phyloP scores from a whole-genome alignment of 768 basidiomycete genomes.

The Cantharellus anzutake region DNA sequence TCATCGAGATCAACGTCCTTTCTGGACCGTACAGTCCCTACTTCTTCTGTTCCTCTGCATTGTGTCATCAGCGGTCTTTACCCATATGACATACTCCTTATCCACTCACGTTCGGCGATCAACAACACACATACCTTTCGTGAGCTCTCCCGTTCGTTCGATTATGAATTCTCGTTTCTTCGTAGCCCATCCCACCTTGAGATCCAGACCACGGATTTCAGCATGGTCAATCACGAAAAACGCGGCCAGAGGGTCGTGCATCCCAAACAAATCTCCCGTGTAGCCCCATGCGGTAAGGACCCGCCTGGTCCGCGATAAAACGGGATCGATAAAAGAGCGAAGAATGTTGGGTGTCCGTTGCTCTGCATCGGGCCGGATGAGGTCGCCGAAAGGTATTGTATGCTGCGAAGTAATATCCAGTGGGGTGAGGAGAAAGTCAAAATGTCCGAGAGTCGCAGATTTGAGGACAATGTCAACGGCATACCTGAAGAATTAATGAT shows the following conservation, averaged over 20 bases:
- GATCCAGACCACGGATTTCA: background rate
- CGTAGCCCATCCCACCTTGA: conserved; percentile 5
- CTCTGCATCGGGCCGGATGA: conserved; percentile 15
- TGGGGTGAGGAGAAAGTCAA: background rate
- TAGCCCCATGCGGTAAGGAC: conserved; percentile 19
- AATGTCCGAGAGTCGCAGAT: conserved; percentile 9
- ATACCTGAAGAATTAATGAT: conserved; percentile 15
- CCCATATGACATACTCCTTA: background rate
- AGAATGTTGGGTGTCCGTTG: conserved; percentile 8
- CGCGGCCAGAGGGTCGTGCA: conserved; percentile 27
- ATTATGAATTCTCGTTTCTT: conserved; percentile 10
- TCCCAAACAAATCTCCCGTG: conserved; percentile 8
- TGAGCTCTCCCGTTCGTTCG: conserved; percentile 13
- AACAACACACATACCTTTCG: conserved; percentile 13
- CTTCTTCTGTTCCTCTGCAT: background rate
- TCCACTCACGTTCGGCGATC: conserved; percentile 2
- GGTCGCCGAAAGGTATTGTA: conserved; percentile 17
- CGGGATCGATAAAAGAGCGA: conserved; percentile 14
- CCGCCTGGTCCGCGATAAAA: conserved; percentile 20
- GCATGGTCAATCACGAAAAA: conserved; percentile 18
- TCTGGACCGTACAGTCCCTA: background rate
- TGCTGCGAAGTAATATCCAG: conserved; percentile 26
- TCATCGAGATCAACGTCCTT: background rate
- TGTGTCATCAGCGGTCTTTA: background rate
- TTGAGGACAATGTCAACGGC: conserved; percentile 18